phyloP scores from a whole-genome alignment of 441 rosid species.

The Metrosideros polymorpha region DNA sequence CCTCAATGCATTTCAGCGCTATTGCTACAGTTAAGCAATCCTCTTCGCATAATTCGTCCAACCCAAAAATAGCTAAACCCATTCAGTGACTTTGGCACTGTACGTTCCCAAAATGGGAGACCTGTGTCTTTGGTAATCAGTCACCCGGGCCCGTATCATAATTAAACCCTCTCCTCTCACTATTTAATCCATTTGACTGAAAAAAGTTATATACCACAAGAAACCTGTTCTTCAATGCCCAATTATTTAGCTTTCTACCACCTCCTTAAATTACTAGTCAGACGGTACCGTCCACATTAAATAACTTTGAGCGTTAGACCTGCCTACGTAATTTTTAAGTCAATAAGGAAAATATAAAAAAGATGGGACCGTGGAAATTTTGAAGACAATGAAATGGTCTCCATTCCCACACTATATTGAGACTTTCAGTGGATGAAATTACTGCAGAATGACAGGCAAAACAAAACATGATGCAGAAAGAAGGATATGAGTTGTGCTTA shows the following conservation, averaged over 20 bases:
- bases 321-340: neutral
- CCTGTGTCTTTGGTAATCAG: neutral
- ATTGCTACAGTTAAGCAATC: neutral
- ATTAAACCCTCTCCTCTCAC: neutral
- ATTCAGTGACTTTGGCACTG: neutral
- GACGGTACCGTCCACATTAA: neutral
- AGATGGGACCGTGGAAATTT: neutral
- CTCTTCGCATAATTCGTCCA: neutral
- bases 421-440: neutral
- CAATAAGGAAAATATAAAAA: neutral
- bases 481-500: neutral
- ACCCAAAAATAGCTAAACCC: neutral
- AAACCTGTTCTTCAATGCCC: neutral
- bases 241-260: neutral
- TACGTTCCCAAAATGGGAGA: neutral
- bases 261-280: neutral
- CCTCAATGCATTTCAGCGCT: neutral
- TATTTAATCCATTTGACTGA: neutral
- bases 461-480: neutral
- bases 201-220: neutral
- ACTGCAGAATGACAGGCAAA: neutral
- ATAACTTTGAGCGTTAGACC: neutral
- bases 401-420: neutral
- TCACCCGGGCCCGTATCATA: neutral
- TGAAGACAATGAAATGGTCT: neutral